Conservation (phyloP, 164 flowering plant genomes). For the Kingdonia uniflora region DNA sequence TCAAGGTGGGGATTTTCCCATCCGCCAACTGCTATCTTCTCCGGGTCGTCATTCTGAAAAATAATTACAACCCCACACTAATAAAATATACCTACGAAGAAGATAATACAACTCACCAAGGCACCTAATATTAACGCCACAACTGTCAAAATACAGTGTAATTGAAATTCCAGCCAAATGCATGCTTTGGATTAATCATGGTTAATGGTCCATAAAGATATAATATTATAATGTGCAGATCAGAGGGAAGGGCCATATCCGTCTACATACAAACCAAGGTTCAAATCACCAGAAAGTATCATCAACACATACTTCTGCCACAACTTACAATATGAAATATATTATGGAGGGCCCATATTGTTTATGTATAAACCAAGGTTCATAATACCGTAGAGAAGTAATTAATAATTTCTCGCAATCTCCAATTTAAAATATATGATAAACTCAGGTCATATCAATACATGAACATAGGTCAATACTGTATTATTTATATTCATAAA, state of each 20-base stretch:
- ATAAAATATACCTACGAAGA: slow-evolving; percentile 25
- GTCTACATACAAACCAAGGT: background rate
- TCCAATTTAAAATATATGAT: too few relatives aligned
- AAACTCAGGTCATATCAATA: background rate
- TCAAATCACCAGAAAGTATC: too few relatives aligned
- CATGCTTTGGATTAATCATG: background rate
- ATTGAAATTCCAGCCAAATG: background rate
- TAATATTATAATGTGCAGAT: background rate
- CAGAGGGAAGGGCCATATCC: background rate
- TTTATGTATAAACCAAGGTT: too few relatives aligned
- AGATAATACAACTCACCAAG: slow-evolving; percentile 23
- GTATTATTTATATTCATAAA: too few relatives aligned
- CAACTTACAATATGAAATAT: too few relatives aligned
- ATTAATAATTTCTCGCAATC: too few relatives aligned
- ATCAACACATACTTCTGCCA: too few relatives aligned
- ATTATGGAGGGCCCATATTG: too few relatives aligned
- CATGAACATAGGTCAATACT: background rate
- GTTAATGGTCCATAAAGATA: background rate
- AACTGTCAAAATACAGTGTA: background rate
- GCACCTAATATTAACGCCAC: background rate
- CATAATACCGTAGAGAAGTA: too few relatives aligned
- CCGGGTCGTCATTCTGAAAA: slow-evolving; percentile 31
- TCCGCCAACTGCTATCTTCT: slow-evolving; percentile 29
- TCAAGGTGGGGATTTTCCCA: slow-evolving; percentile 32
- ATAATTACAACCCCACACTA: slow-evolving; percentile 56